Evolutionary conservation across 2,329 filamentous ascomycete genomes (phyloP), one percentile per base, ranked within the genome.

Genomic region (Xylariaceae sp.): DNA sequence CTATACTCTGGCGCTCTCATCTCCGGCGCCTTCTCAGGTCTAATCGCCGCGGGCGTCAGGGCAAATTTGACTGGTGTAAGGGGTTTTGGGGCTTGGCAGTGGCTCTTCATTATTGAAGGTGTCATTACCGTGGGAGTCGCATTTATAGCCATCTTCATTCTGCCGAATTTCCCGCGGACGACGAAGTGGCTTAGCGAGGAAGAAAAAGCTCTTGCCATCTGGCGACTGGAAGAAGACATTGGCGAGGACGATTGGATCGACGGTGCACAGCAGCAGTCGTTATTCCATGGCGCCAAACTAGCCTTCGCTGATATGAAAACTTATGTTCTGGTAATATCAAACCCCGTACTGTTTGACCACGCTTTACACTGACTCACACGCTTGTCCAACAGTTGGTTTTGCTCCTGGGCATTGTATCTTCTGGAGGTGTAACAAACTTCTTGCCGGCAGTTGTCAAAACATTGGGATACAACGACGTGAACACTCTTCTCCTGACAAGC

Each of bases 81-180:
- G 6, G 86, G 85, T 0, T 69, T 86, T 2, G 71, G 76, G 2
- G 84, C 84, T 1, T 89, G 80, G 86, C 75, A 84, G 10, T 87
- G 83, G 68, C 73, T 88, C 0, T 89, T 89, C 71, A 84, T 91
- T 48, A 84, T 90, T 32, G 87, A 91, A 68, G 87, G 87, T 20
- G 75, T 78, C 13, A 77, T 87, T 53, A 90, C 87, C 1, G 73
- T 90, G 20, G 74, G 73, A 5, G 76, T 90, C 23, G 86, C 87
- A 11, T 66, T 83, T 5, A 62, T 68, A 1, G 77, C 84, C 1
- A 79, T 78, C 65, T 84, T 82, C 61, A 71, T 89, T 24, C 73
- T 91, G 11, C 87, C 87, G 0, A 83, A 90, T 65, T 88, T 88
- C 58, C 87, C 87, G 1, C 76, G 79, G 33, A 84, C 81, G 7